Conservation (phyloP, 352 stramenopile species). For the Pythium rishiriense region DNA sequence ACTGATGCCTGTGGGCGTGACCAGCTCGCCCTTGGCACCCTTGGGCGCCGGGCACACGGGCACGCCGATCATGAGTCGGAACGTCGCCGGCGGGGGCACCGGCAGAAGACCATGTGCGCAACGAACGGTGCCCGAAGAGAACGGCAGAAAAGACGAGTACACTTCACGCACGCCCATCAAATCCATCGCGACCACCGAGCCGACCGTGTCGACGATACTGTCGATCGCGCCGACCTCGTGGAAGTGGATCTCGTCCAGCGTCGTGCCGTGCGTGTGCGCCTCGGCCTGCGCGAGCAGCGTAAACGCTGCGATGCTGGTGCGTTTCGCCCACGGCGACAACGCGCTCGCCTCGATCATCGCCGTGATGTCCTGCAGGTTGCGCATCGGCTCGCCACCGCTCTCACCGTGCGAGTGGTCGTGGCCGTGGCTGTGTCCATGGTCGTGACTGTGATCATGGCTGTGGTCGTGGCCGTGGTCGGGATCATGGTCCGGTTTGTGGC, state of each 20-base stretch:
- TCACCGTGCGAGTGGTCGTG: conserved; percentile 42
- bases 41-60: conserved; percentile 91
- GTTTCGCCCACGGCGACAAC: conserved; percentile 89
- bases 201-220: conserved; percentile 97
- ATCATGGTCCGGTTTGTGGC: conserved; percentile 37
- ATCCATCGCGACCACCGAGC: conserved; percentile 92
- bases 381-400: conserved; percentile 64
- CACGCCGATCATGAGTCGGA: conserved; percentile 94
- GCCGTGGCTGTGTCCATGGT: conserved; percentile 30
- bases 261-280: conserved; percentile 92
- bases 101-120: conserved; percentile 95
- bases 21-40: conserved; percentile 89
- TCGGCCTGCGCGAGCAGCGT: conserved; percentile 92
- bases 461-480: conserved; percentile 44
- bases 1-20: conserved; percentile 95
- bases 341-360: conserved; percentile 77
- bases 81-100: conserved; percentile 94
- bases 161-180: conserved; percentile 90
- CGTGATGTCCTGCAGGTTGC: conserved; percentile 91
- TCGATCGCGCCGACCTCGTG: conserved; percentile 98
- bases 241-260: conserved; percentile 94
- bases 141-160: conserved; percentile 80
- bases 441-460: conserved; percentile 36
- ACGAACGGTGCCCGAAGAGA: conserved; percentile 92
- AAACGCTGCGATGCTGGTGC: conserved; percentile 91